Conservation (phyloP, 305 asterid species). For the Andrographis paniculata region DNA sequence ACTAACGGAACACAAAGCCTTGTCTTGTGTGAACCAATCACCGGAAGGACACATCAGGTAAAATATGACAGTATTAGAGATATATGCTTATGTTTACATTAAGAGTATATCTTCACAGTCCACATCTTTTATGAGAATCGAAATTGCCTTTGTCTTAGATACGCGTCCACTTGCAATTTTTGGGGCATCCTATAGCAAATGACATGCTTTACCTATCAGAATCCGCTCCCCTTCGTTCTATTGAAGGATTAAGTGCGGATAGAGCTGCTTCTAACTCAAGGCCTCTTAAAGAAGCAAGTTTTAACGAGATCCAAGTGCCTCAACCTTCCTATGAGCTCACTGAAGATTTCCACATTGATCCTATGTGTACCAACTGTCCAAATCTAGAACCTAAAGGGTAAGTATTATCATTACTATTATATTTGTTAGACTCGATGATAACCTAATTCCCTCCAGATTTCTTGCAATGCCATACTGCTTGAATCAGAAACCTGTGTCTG, state of each 20-base stretch:
- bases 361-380: constrained; percentile 95
- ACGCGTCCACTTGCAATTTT: constrained; percentile 80
- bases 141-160: constrained; percentile 42
- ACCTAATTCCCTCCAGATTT: neutral
- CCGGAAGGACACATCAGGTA: constrained; percentile 99
- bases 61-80: neutral
- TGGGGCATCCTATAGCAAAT: constrained; percentile 93
- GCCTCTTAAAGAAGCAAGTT: constrained; percentile 18
- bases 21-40: constrained; percentile 75
- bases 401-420: constrained; percentile 20
- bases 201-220: constrained; percentile 73
- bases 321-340: constrained; percentile 25
- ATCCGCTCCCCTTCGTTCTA: constrained; percentile 30
- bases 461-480: constrained; percentile 3
- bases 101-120: constrained; percentile 1
- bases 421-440: no score
- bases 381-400: constrained; percentile 87
- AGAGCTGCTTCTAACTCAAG: constrained; percentile 43
- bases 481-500: no score
- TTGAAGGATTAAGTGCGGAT: constrained; percentile 44
- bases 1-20: constrained; percentile 78
- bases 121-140: neutral
- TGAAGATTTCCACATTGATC: constrained; percentile 60
- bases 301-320: constrained; percentile 23
- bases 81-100: constrained; percentile 9